Conservation (phyloP, 768 basidiomycete species). For the Trametes cinnabarina region DNA sequence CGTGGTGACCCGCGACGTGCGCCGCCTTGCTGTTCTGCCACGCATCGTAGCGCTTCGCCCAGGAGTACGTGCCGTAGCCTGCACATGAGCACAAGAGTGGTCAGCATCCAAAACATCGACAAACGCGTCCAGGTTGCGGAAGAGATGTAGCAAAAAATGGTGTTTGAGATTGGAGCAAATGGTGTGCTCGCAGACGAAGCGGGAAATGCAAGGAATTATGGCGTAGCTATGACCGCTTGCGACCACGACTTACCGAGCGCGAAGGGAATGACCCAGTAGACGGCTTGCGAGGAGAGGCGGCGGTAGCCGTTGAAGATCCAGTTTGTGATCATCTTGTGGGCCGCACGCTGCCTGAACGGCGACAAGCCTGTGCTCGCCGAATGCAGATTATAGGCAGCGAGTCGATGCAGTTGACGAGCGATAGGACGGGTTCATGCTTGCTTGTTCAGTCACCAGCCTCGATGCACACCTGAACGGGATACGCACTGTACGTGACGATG, state of each 20-base stretch:
- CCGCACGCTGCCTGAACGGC: constrained; percentile 75
- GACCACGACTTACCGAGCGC: constrained; percentile 64
- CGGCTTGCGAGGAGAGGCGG: constrained; percentile 66
- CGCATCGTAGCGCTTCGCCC: constrained; percentile 68
- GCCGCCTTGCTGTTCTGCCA: constrained; percentile 82
- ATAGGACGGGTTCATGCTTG: not conserved
- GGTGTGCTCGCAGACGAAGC: too few species aligned
- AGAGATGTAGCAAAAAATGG: too few species aligned
- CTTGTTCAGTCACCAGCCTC: not conserved
- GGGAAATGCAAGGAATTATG: too few species aligned
- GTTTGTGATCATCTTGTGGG: constrained; percentile 63
- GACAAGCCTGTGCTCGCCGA: constrained; percentile 58
- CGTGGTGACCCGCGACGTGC: constrained; percentile 48
- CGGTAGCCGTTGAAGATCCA: constrained; percentile 89
- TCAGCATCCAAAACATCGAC: not conserved
- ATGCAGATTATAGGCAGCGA: not conserved
- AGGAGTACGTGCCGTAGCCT: constrained; percentile 80
- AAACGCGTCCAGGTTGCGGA: too few species aligned
- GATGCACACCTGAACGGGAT: not conserved
- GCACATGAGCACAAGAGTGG: not conserved
- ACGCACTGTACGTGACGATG: constrained; percentile 78
- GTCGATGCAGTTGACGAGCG: too few species aligned
- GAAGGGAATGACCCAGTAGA: constrained; percentile 81
- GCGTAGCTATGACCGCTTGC: not conserved
- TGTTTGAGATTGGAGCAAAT: too few species aligned